Conservation (phyloP, 495 filamentous ascomycete species). For the Darksidea phi region DNA sequence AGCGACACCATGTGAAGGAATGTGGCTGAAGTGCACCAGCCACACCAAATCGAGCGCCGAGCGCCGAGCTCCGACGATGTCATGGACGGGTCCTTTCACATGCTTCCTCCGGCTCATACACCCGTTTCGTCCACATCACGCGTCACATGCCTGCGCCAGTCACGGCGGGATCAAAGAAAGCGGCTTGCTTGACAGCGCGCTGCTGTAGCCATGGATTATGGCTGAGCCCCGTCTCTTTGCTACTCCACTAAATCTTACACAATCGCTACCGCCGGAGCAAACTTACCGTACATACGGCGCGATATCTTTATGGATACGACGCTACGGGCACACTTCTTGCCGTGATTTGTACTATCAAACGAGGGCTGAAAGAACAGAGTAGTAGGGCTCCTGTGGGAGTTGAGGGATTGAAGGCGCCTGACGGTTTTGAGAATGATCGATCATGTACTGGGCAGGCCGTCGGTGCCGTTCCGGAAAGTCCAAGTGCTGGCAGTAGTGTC, state of each 20-base stretch:
- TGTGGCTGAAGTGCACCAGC: neutral
- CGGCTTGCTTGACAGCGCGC: neutral
- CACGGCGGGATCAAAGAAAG: neutral
- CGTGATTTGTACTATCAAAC: too few species aligned
- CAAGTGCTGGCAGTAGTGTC: constrained; percentile 88
- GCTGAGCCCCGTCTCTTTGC: constrained; percentile 10
- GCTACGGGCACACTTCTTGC: too few species aligned
- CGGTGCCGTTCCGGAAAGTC: constrained; percentile 83
- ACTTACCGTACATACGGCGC: too few species aligned
- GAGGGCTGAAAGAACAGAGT: too few species aligned
- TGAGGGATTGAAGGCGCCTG: neutral
- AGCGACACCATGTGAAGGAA: too few species aligned
- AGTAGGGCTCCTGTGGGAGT: too few species aligned
- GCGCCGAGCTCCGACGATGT: constrained; percentile 6
- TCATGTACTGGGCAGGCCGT: constrained; percentile 89
- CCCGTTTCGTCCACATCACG: neutral
- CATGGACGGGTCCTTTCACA: constrained; percentile 23
- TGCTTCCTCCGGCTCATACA: constrained; percentile 1
- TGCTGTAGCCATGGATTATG: constrained; percentile 6
- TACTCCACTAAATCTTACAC: too few species aligned
- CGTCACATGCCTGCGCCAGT: constrained; percentile 24
- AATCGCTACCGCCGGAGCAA: too few species aligned
- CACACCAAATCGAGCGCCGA: constrained; percentile 9
- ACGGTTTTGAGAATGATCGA: constrained; percentile 51
- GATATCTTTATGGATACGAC: too few species aligned